Evolutionary conservation across 345 rosid genomes (phyloP), one percentile per base, ranked within the genome.

Genomic region (Populus deltoides): DNA sequence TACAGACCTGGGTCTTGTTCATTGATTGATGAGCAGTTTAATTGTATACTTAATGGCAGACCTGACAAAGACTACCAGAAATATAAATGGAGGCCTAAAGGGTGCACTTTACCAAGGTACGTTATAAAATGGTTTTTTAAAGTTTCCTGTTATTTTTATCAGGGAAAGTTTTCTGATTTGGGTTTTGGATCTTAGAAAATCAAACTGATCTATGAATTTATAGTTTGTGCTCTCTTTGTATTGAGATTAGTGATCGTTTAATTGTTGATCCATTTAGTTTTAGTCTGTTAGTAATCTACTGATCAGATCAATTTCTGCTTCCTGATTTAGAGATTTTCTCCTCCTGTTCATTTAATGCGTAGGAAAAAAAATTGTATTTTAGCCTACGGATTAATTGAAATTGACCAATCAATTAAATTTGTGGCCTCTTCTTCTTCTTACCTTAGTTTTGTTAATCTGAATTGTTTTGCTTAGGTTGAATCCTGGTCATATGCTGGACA

Each of bases 1-100:
- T 96, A 96, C 87, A 89, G 90, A 72, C 92, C 95, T 3, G 97
- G 95, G 57, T 87, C 98, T 17, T 96, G 99, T 86, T 89, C 91
- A 20, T 68, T 90, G 11, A 89, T 96, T 24, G 99, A 96, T 80
- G 90, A 88, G 79, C 99, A 93, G 68, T 96, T 96, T 77, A 88
- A 88, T 24, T 96, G 99, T 77, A 72, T 93, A 45, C 66, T 43
- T 65, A 96, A 96, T 62, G 97, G 98, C 25, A 88, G 98, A 84
- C 92, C 94, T 7, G 99, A 96, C 79, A 86, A 68, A 35, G 89
- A 86, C 17, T 96, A 75, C 75, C 94, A 87, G 79, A 92, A 92
- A 81, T 75, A 85, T 43, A 93, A 90, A 82, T 96, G 99, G 99
- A 92, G 90, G 90, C 99, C 99, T 17, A 89, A 85, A 73, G 86